phyloP scores from a whole-genome alignment of 768 basidiomycete species.

The Rhizopogon vulgaris region DNA sequence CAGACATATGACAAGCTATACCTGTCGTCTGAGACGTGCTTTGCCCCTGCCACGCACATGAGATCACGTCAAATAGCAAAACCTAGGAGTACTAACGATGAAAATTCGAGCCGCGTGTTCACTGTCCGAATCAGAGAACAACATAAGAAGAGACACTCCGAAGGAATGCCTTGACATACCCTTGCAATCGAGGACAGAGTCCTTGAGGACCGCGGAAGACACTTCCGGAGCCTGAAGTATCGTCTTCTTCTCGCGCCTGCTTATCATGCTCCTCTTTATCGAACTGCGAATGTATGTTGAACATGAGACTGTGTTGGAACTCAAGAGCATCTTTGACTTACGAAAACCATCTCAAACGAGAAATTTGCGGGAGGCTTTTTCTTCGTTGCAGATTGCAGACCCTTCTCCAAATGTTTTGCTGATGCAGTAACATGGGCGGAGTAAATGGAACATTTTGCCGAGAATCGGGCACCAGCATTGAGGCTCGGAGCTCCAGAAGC shows the following conservation, averaged over 20 bases:
- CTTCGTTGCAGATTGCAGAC: conserved; percentile 82
- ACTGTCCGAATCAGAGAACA: conserved; percentile 36
- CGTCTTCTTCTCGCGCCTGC: conserved; percentile 56
- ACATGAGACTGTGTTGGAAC: not conserved
- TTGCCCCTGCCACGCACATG: conserved; percentile 54
- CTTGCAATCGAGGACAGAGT: conserved; percentile 73
- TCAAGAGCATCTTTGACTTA: conserved; percentile 25
- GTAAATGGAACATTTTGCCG: not conserved
- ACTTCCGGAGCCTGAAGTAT: conserved; percentile 54
- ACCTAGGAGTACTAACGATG: conserved; percentile 41
- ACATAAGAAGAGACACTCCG: not conserved
- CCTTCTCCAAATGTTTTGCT: conserved; percentile 50
- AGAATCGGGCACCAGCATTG: not conserved
- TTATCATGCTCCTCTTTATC: conserved; percentile 70
- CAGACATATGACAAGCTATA: conserved; percentile 50
- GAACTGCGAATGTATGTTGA: conserved; percentile 37
- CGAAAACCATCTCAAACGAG: conserved; percentile 77
- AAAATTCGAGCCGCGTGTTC: conserved; percentile 58
- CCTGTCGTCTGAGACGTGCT: conserved; percentile 91
- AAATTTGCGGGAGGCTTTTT: conserved; percentile 76
- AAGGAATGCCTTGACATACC: conserved; percentile 32
- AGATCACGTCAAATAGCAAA: not conserved
- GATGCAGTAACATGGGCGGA: conserved; percentile 40
- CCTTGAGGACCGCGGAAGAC: conserved; percentile 60
- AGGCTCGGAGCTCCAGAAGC: not conserved